These are phyloP conservation scores for Aureobasidium sp. DNA, from an alignment of 2,329 filamentous ascomycete genomes.

Conservation along the genomic window DNA sequence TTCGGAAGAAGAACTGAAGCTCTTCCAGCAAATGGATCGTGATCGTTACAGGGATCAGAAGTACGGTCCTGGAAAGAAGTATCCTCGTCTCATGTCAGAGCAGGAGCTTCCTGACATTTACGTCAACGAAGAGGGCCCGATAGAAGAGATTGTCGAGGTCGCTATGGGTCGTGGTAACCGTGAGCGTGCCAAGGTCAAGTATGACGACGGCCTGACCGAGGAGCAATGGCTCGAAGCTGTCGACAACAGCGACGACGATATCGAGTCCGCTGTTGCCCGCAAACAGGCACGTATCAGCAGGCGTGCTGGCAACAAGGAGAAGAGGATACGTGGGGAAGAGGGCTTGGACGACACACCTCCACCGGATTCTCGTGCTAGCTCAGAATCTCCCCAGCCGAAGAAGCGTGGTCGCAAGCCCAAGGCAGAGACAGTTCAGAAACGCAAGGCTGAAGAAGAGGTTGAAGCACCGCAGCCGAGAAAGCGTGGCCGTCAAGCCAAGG, in stretches of 20 bases:
- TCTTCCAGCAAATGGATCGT: slow-evolving; percentile 79
- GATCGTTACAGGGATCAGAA: slow-evolving; percentile 58
- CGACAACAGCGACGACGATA: slow-evolving; percentile 89
- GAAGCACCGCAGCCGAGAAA: slow-evolving; percentile 73
- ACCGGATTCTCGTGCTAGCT: slow-evolving; percentile 70
- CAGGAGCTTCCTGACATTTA: slow-evolving; percentile 92
- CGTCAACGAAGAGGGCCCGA: slow-evolving; percentile 74
- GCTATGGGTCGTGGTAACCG: slow-evolving; percentile 80
- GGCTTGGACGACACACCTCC: slow-evolving; percentile 64
- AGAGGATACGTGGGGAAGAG: slow-evolving; percentile 38
- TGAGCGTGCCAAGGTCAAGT: slow-evolving; percentile 88
- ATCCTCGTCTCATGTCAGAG: slow-evolving; percentile 78
- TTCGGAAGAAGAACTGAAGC: slow-evolving; percentile 66
- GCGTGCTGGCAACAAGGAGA: slow-evolving; percentile 68
- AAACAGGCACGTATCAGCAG: slow-evolving; percentile 81
- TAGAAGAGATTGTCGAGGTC: slow-evolving; percentile 72
- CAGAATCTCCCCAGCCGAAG: slow-evolving; percentile 65
- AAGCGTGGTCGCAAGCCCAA: slow-evolving; percentile 75
- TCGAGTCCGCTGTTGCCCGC: slow-evolving; percentile 84
- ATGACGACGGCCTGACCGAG: slow-evolving; percentile 95
- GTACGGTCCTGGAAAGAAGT: slow-evolving; percentile 66
- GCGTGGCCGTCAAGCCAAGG: slow-evolving; percentile 65
- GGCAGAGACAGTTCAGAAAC: slow-evolving; percentile 56
- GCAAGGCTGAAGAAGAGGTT: slow-evolving; percentile 72
- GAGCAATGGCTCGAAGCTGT: slow-evolving; percentile 99